Evolutionary conservation across 768 basidiomycete species (phyloP).

Genomic region (Suillus tomentosus): DNA sequence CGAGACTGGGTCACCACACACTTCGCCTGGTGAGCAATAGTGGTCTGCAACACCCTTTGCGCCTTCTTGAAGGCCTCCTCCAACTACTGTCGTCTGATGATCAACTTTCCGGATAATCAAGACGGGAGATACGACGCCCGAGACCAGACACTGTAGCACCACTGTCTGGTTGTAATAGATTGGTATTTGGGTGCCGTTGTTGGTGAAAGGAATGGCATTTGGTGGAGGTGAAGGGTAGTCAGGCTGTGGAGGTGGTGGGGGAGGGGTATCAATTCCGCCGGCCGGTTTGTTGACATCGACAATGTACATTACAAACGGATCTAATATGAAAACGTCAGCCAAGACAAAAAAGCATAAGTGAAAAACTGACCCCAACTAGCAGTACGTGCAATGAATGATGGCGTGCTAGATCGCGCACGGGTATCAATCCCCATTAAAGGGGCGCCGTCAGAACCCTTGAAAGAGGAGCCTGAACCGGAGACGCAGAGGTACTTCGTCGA

Average conservation of each 20-base stretch:
- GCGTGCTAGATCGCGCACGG: constrained; percentile 68
- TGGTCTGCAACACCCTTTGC: constrained; percentile 83
- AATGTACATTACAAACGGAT: constrained; percentile 96
- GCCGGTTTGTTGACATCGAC: constrained; percentile 89
- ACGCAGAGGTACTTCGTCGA: constrained; percentile 96
- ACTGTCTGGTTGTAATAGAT: constrained; percentile 98
- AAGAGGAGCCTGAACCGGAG: constrained; percentile 88
- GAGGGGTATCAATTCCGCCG: constrained; percentile 73
- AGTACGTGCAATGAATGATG: constrained; percentile 87
- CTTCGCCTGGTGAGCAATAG: constrained; percentile 81
- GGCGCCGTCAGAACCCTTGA: constrained; percentile 92
- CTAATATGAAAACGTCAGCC: constrained; percentile 35
- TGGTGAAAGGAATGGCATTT: constrained; percentile 84
- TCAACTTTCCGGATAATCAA: constrained; percentile 95
- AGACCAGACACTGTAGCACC: constrained; percentile 90
- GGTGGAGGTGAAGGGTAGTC: constrained; percentile 93
- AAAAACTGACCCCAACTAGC: constrained; percentile 78
- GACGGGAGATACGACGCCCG: constrained; percentile 91
- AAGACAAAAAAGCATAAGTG: constrained; percentile 13
- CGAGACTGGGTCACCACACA: constrained; percentile 91
- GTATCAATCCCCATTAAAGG: constrained; percentile 81
- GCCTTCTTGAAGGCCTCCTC: constrained; percentile 88
- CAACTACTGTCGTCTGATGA: constrained; percentile 85
- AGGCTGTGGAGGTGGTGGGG: constrained; percentile 79
- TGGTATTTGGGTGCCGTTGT: constrained; percentile 82